These are phyloP conservation scores for Neospora caninum DNA, from an alignment of 169 alveolate species.

Conservation along the genomic window DNA sequence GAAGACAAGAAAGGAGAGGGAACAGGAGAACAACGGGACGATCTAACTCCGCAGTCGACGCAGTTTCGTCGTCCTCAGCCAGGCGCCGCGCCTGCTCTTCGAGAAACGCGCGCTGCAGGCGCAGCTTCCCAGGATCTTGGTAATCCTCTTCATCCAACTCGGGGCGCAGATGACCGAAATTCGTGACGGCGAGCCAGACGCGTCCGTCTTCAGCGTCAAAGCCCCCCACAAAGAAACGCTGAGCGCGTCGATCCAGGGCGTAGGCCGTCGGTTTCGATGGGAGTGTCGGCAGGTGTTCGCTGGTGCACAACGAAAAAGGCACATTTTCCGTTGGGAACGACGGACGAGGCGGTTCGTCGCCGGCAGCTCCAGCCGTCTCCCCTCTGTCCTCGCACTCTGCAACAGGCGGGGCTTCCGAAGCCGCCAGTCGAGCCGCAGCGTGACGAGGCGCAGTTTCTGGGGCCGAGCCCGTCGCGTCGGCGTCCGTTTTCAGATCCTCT, in stretches of 20 bases:
- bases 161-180: background rate
- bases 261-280: constrained; percentile 12
- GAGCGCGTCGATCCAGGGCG: background rate
- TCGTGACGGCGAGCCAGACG: constrained; percentile 18
- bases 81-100: constrained; percentile 7
- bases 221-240: constrained; percentile 15
- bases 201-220: constrained; percentile 17
- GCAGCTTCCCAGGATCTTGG: background rate
- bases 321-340: background rate
- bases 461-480: background rate
- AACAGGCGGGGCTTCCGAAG: no score
- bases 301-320: background rate
- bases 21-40: background rate
- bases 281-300: background rate
- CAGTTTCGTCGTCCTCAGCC: background rate
- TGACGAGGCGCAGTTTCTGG: no score
- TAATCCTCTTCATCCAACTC: background rate
- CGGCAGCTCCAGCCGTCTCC: no score
- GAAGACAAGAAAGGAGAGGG: background rate
- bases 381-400: no score
- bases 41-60: background rate
- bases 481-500: background rate
- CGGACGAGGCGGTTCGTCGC: no score
- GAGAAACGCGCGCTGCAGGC: background rate
- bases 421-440: no score